Evolutionary conservation across 176 grass and related monocot species (phyloP), one percentile per base, ranked within the genome.

Genomic region (Hordeum vulgare): DNA sequence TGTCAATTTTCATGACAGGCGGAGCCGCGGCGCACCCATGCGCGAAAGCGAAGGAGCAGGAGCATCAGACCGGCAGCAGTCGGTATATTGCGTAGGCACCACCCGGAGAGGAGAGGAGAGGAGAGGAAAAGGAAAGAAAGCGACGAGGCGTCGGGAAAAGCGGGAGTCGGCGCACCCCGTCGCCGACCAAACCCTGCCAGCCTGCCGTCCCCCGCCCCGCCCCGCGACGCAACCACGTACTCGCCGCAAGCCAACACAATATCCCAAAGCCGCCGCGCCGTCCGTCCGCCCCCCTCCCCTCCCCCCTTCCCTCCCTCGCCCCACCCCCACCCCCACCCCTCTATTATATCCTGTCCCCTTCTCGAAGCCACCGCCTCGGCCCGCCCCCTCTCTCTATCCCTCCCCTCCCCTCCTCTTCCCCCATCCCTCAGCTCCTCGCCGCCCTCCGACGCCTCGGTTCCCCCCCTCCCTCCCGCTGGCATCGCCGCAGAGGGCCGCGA

Each of bases 401-500:
- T 7, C 23, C 45, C 34, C 54, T 17, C 59, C 4, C 18, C 28
- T 62, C 66, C 53, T 8, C 20, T 42, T 29, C 72, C 62, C 62
- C 62, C 77, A 2, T 41, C 15, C 45, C 45, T 47, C 44, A 15
- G 44, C 40, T 42, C 67, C 66, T 77, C 53, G 21, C 53, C 85
- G 56, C 80, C 37, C 85, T 89, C 79, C 86, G 88, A 57, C 85
- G 80, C 81, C 76, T 33, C 31, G 17, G 4, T 47, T 47, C 15
- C 75, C 84, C 74, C 33, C 2, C 69, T 18, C 87, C 67, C 77
- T 18, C 87, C 67, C 77, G 39, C 53, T 39, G 57, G 77, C 78
- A 86, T 92, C 93, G 82, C 70, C 90, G 83, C 29, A 35, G 69
- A 83, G 72, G 70, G n/a, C 61, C 4, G 15, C 85, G 28, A 67